phyloP scores from a whole-genome alignment of 2,329 filamentous ascomycete genomes.

The Acarospora socialis region DNA sequence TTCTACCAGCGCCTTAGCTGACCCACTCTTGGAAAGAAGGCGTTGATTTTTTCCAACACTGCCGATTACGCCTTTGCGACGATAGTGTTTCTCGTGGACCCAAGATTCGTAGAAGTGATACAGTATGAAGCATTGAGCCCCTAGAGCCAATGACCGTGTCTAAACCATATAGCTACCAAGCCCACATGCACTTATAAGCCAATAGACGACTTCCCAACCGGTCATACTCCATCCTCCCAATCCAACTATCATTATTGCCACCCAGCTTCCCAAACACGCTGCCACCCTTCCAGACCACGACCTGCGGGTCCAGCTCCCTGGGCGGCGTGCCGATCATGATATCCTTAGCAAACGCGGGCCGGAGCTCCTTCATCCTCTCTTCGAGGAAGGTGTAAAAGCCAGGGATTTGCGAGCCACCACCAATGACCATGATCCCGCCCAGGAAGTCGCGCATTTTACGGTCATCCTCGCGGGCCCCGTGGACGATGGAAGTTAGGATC shows the following conservation, averaged over 20 bases:
- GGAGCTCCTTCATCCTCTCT: conserved; percentile 56
- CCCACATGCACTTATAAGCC: conserved; percentile 64
- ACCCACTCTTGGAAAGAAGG: too few species aligned
- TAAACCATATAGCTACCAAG: conserved; percentile 37
- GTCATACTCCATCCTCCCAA: conserved; percentile 76
- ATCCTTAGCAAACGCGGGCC: conserved; percentile 49
- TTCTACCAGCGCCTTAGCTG: too few species aligned
- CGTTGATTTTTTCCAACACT: too few species aligned
- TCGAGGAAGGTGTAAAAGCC: conserved; percentile 73
- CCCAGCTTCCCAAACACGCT: conserved; percentile 88
- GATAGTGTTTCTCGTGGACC: too few species aligned
- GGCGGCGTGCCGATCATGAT: conserved; percentile 58
- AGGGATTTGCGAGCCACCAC: conserved; percentile 67
- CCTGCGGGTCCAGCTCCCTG: conserved; percentile 87
- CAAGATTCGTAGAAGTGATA: background rate
- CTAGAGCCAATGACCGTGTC: background rate
- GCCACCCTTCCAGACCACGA: conserved; percentile 95
- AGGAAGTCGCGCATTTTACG: conserved; percentile 86
- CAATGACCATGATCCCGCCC: conserved; percentile 79
- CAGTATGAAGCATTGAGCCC: background rate
- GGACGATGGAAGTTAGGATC: conserved; percentile 76
- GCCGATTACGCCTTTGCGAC: too few species aligned
- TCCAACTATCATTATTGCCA: conserved; percentile 86
- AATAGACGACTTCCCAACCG: conserved; percentile 66
- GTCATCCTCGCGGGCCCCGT: conserved; percentile 77